Conservation (phyloP, 495 filamentous ascomycete species). For the Aspergillus bertholletiae region DNA sequence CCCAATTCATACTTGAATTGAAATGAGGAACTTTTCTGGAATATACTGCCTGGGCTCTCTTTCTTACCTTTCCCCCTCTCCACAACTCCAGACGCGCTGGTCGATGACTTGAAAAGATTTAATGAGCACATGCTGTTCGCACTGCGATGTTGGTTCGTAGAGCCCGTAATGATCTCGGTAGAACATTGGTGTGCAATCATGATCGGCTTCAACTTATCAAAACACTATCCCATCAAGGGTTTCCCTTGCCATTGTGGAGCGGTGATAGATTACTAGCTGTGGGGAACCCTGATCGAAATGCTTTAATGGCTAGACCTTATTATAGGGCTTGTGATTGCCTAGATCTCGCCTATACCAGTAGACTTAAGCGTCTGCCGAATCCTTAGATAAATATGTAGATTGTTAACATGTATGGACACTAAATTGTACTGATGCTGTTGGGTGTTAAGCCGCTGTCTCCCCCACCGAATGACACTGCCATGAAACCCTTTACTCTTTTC, state of each 20-base stretch:
- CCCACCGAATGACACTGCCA: not conserved
- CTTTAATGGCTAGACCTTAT: no score
- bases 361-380: not conserved
- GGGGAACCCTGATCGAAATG: no score
- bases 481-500: not conserved
- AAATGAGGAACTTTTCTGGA: constrained; percentile 30
- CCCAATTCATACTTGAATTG: constrained; percentile 23
- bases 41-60: not conserved
- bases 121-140: not conserved
- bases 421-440: not conserved
- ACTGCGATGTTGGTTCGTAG: not conserved
- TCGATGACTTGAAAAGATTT: not conserved
- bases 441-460: not conserved
- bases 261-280: no score
- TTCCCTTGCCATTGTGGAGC: not conserved
- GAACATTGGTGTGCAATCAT: not conserved
- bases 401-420: not conserved
- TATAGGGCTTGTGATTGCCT: no score
- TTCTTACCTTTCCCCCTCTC: constrained; percentile 16
- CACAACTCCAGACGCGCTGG: constrained; percentile 13
- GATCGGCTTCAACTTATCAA: not conserved
- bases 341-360: no score
- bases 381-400: not conserved
- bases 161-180: not conserved
- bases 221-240: not conserved